Conservation (phyloP, 1,139 yeast species). For the Pichia sp. region DNA sequence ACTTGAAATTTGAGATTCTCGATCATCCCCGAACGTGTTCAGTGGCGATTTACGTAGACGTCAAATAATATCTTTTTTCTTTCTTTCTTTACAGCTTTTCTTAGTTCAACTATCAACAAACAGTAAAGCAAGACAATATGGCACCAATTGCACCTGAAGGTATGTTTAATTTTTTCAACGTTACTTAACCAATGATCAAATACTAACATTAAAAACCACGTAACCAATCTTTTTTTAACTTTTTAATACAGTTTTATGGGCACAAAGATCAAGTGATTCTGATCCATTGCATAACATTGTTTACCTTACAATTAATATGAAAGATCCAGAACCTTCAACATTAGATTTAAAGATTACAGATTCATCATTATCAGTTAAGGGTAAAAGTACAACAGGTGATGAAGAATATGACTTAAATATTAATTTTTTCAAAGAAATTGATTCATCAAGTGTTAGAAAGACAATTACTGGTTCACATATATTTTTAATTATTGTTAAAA, state of each 20-base stretch:
- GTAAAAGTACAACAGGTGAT: slow-evolving; percentile 52
- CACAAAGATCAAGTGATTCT: slow-evolving; percentile 78
- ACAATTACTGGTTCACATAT: slow-evolving; percentile 69
- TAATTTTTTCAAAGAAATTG: slow-evolving; percentile 70
- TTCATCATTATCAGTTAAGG: slow-evolving; percentile 40
- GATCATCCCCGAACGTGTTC: not conserved
- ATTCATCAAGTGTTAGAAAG: slow-evolving; percentile 54
- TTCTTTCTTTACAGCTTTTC: not conserved
- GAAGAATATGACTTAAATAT: slow-evolving; percentile 52
- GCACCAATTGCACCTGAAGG: slow-evolving; percentile 34
- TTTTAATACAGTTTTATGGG: slow-evolving; percentile 64
- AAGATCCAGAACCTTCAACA: slow-evolving; percentile 46
- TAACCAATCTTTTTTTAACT: not conserved
- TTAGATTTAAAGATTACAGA: slow-evolving; percentile 51
- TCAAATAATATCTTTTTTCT: not conserved
- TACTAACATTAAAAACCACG: slow-evolving; percentile 6
- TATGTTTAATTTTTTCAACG: slow-evolving; percentile 19
- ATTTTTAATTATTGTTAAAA: slow-evolving; percentile 65
- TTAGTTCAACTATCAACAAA: not conserved
- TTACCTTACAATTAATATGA: slow-evolving; percentile 65
- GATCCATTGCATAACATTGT: slow-evolving; percentile 70
- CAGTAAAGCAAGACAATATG: slow-evolving; percentile 3
- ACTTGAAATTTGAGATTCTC: not conserved
- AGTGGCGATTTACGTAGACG: not conserved
- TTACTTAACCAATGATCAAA: not conserved